phyloP scores from a whole-genome alignment of 2,329 filamentous ascomycete genomes.

The Fusarium odoratissimum region DNA sequence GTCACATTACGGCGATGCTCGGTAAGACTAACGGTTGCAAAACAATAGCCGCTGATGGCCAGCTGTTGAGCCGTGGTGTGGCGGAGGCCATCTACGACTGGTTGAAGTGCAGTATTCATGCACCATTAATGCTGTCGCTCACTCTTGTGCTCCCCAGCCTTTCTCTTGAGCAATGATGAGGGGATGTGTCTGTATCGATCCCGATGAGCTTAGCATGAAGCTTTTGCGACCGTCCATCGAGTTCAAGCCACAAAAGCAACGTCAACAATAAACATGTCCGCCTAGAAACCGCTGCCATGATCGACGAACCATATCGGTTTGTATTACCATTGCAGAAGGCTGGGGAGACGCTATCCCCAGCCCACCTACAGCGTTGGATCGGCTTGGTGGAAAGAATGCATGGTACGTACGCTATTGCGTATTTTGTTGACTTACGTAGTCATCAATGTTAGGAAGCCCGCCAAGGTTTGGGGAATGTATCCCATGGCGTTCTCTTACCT shows the following conservation, averaged over 20 bases:
- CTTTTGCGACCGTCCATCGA: constrained; percentile 12
- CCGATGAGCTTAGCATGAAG: neutral
- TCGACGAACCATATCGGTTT: constrained; percentile 18
- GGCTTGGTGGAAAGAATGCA: constrained; percentile 16
- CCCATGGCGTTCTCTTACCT: neutral
- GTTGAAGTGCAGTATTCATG: constrained; percentile 3
- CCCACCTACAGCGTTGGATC: neutral
- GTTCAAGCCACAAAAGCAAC: constrained; percentile 23
- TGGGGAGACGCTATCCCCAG: constrained; percentile 4
- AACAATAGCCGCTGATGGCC: constrained; percentile 6
- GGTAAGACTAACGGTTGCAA: constrained; percentile 8
- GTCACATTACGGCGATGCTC: constrained; percentile 13
- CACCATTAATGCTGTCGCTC: constrained; percentile 7
- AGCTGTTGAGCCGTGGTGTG: constrained; percentile 15
- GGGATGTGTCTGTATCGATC: neutral
- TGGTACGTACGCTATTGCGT: constrained; percentile 32
- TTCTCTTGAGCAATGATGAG: neutral
- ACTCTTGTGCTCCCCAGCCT: neutral
- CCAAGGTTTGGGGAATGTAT: constrained; percentile 15
- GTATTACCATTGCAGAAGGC: constrained; percentile 7
- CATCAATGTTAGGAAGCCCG: neutral
- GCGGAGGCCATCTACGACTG: constrained; percentile 11
- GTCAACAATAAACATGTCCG: constrained; percentile 23
- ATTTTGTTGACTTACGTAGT: constrained; percentile 3
- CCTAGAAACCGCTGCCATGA: constrained; percentile 22